Percentiles rank a stretch among this genome's conserved stretches.
Conservation (phyloP, 495 filamentous ascomycete species). For the Neurospora sp. region DNA sequence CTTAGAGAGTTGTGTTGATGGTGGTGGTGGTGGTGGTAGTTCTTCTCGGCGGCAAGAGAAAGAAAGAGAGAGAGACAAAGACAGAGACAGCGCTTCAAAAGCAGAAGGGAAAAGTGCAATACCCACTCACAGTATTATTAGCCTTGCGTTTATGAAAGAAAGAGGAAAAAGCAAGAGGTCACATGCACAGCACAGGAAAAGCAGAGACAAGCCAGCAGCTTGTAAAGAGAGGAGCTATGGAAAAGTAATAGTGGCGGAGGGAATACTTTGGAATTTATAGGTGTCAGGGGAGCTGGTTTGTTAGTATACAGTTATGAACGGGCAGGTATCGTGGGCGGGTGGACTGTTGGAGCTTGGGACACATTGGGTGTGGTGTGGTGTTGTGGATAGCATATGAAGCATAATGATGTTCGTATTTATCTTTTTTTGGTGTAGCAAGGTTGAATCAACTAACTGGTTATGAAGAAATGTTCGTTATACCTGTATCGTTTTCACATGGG, state of each 20-base stretch:
- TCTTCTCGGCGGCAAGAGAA: neutral
- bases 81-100: neutral
- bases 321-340: neutral
- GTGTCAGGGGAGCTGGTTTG: neutral
- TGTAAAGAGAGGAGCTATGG: neutral
- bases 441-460: neutral
- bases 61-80: neutral
- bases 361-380: neutral
- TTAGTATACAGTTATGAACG: neutral
- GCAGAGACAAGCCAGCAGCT: neutral
- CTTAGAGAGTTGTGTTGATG: conserved; percentile 19
- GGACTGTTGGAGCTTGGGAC: neutral
- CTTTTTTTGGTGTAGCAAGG: neutral
- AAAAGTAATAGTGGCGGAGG: neutral
- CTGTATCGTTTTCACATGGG: neutral
- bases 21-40: no score
- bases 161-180: neutral
- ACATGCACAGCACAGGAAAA: neutral
- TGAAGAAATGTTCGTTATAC: neutral
- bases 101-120: neutral
- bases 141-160: neutral
- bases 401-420: neutral
- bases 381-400: neutral
- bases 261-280: neutral
- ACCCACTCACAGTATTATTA: neutral